Conservation (phyloP, 1,284 basidiomycete species). For the Inonotus obliquus region DNA sequence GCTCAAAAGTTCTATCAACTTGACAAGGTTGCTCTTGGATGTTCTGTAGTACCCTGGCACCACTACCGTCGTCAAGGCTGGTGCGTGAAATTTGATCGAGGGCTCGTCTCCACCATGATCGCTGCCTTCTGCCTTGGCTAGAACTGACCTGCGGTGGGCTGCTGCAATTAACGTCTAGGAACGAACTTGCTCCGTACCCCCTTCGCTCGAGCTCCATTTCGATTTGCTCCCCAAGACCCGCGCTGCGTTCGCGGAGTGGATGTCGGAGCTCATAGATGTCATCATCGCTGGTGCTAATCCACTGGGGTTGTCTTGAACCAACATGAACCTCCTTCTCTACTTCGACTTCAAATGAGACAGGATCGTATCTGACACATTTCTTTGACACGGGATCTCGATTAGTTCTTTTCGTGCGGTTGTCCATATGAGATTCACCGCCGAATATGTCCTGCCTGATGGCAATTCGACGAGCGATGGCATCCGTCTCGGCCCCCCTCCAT, state of each 20-base stretch:
- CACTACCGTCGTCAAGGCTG: neutral
- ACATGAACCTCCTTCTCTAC: constrained; percentile 37
- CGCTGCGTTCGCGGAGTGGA: constrained; percentile 44
- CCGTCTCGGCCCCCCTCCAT: constrained; percentile 44
- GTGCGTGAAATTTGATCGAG: constrained; percentile 7
- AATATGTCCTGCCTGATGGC: constrained; percentile 49
- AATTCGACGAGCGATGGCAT: constrained; percentile 43
- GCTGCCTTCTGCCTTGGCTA: neutral
- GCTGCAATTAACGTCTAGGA: neutral
- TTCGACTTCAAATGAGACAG: constrained; percentile 21
- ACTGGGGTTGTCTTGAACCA: constrained; percentile 43
- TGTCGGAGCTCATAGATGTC: constrained; percentile 39
- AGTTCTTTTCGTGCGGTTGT: neutral
- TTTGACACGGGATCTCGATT: constrained; percentile 5
- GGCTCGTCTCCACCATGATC: constrained; percentile 9
- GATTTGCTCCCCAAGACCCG: constrained; percentile 47
- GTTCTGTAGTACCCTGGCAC: neutral
- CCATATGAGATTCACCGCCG: constrained; percentile 26
- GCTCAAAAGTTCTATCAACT: neutral
- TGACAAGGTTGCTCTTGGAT: neutral
- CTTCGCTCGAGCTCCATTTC: constrained; percentile 46
- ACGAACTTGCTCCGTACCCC: constrained; percentile 25
- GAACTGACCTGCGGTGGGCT: neutral
- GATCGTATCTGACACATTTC: neutral
- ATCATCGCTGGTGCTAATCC: constrained; percentile 46